phyloP scores from a whole-genome alignment of 2,329 filamentous ascomycete genomes.

The Tolypocladium tundrense region DNA sequence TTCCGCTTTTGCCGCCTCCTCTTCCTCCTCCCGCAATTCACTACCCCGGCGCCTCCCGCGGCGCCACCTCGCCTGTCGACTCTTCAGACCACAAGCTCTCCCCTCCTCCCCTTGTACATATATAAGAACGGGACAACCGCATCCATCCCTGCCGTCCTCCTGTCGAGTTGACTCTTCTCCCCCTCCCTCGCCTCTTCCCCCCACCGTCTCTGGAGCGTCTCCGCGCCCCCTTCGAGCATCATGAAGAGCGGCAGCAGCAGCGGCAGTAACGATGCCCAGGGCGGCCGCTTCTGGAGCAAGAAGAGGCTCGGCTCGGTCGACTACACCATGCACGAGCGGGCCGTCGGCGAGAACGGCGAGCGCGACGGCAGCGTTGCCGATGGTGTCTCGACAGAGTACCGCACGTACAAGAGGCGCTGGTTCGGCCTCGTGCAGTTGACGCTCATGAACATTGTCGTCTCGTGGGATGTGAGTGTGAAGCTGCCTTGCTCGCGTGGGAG shows the following conservation, averaged over 20 bases:
- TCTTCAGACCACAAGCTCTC: neutral
- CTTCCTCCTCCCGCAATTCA: neutral
- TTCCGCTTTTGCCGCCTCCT: neutral
- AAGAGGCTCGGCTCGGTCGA: constrained; percentile 19
- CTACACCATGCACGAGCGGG: constrained; percentile 14
- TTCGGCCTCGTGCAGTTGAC: constrained; percentile 78
- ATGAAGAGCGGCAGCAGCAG: constrained; percentile 1
- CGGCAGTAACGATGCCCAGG: constrained; percentile 8
- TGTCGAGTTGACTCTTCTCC: neutral
- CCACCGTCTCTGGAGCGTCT: neutral
- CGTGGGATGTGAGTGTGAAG: constrained; percentile 63
- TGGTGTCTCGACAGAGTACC: constrained; percentile 22
- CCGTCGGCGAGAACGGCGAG: constrained; percentile 9
- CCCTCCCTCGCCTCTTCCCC: neutral
- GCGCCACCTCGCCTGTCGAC: neutral
- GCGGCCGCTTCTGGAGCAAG: constrained; percentile 17
- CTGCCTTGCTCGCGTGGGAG: neutral
- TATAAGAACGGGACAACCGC: neutral
- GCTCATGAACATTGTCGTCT: constrained; percentile 83
- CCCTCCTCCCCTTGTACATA: neutral
- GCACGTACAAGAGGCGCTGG: constrained; percentile 73
- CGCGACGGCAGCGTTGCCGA: constrained; percentile 14
- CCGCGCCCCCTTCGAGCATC: neutral
- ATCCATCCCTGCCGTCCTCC: neutral
- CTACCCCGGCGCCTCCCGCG: neutral